Evolutionary conservation across 2,329 filamentous ascomycete genomes (phyloP).

Genomic region (Stagonosporopsis cucurbitacearum): DNA sequence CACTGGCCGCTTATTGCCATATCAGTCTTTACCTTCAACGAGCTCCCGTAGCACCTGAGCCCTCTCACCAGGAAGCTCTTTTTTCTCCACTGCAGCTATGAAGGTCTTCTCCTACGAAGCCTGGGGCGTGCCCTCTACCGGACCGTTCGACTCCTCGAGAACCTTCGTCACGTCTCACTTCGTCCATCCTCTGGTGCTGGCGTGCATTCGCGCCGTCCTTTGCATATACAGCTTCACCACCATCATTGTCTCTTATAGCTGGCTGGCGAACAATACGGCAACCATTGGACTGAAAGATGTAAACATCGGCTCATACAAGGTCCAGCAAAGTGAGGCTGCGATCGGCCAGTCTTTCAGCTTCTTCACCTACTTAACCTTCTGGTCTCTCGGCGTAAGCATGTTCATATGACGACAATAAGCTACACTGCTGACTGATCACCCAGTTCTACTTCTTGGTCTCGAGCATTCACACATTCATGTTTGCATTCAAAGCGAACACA

Average conservation of each 20-base stretch:
- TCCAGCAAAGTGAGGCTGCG: constrained; percentile 65
- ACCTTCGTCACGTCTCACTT: constrained; percentile 83
- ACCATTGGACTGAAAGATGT: constrained; percentile 33
- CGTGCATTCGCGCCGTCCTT: constrained; percentile 58
- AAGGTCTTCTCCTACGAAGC: constrained; percentile 25
- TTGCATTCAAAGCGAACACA: constrained; percentile 49
- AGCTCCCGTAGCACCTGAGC: background rate
- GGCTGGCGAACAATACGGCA: constrained; percentile 48
- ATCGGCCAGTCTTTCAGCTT: constrained; percentile 70
- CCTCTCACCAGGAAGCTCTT: background rate
- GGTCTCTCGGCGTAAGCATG: constrained; percentile 66
- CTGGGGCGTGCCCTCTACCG: constrained; percentile 28
- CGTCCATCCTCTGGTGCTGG: constrained; percentile 67
- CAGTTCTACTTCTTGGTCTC: constrained; percentile 74
- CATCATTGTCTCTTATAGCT: constrained; percentile 71
- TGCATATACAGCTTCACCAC: constrained; percentile 71
- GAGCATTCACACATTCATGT: constrained; percentile 70
- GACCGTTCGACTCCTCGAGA: constrained; percentile 56
- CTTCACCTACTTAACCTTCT: constrained; percentile 82
- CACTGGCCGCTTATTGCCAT: background rate
- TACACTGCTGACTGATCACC: background rate
- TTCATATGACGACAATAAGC: background rate
- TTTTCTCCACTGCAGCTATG: constrained; percentile 10
- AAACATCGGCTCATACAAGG: constrained; percentile 57
- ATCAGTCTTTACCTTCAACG: background rate